phyloP scores from a whole-genome alignment of 2,329 filamentous ascomycete species.

The Colletotrichum sp. region DNA sequence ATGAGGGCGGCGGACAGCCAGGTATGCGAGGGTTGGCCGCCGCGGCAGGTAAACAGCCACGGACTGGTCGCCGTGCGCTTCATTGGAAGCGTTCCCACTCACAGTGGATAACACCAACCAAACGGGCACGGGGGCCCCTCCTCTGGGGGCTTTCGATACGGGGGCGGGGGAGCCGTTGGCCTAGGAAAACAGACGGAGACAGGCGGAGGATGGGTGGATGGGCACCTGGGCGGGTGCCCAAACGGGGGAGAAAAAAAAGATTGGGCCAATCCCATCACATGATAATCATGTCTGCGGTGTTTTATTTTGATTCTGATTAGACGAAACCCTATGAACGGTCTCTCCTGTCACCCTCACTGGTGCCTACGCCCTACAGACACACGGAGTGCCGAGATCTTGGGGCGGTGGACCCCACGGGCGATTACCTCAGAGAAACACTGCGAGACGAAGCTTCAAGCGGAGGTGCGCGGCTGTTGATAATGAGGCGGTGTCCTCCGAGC shows the following conservation, averaged over 20 bases:
- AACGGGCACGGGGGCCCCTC: not conserved
- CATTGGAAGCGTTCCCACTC: slow-evolving; percentile 6
- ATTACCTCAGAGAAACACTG: not conserved
- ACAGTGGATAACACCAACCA: slow-evolving; percentile 14
- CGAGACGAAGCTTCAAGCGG: not conserved
- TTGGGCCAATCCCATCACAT: not conserved
- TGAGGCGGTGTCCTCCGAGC: slow-evolving; percentile 10
- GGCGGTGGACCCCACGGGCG: not conserved
- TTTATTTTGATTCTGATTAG: not conserved
- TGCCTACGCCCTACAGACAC: not conserved
- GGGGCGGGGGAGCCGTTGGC: slow-evolving; percentile 2
- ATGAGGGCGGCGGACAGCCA: not conserved
- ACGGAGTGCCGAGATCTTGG: not conserved
- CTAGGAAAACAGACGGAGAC: not conserved
- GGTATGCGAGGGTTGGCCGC: slow-evolving; percentile 1
- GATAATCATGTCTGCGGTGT: slow-evolving; percentile 2
- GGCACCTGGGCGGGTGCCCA: not conserved
- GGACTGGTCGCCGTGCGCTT: slow-evolving; percentile 10
- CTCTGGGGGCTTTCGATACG: slow-evolving; percentile 6
- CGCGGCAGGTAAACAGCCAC: not conserved
- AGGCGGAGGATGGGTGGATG: not conserved
- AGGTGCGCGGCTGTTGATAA: not conserved
- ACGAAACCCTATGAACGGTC: not conserved
- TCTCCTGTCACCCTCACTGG: not conserved
- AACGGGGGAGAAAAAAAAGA: not conserved